A percentile compares a stretch with the other conserved stretches of the same genome.
Conservation (phyloP, 1,284 basidiomycete genomes). For the Ganoderma lingzhi region DNA sequence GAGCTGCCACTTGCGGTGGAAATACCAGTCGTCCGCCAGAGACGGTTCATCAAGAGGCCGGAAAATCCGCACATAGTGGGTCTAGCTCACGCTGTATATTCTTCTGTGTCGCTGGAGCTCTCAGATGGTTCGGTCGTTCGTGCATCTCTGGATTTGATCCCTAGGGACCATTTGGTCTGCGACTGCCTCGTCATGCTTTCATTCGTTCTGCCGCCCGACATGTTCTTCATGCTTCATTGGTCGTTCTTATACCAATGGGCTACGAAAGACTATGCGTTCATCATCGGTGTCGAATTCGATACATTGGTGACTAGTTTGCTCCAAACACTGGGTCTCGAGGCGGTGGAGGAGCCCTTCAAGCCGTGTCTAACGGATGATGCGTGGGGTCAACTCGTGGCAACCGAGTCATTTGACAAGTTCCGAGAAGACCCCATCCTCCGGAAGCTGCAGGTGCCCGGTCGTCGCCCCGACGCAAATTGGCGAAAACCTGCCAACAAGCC, state of each 20-base stretch:
- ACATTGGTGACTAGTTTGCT: constrained; percentile 62
- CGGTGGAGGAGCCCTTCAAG: constrained; percentile 3
- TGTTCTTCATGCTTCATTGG: constrained; percentile 64
- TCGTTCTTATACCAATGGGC: constrained; percentile 68
- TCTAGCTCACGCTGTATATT: constrained; percentile 37
- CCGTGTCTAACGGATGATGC: constrained; percentile 18
- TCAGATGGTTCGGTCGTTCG: constrained; percentile 34
- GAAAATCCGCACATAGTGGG: constrained; percentile 22
- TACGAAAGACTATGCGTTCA: constrained; percentile 46
- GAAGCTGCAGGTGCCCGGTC: constrained; percentile 50
- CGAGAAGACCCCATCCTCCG: constrained; percentile 66
- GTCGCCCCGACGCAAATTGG: constrained; percentile 5
- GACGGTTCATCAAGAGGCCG: constrained; percentile 9
- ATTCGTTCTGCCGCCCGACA: constrained; percentile 61
- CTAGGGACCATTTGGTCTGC: constrained; percentile 52
- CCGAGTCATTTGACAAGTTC: constrained; percentile 53
- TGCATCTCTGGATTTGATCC: constrained; percentile 38
- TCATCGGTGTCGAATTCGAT: constrained; percentile 61
- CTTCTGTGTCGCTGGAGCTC: constrained; percentile 38
- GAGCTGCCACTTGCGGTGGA: constrained; percentile 50
- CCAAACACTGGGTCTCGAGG: constrained; percentile 54
- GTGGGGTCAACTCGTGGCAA: constrained; percentile 48
- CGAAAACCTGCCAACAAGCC: constrained; percentile 37
- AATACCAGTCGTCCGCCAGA: constrained; percentile 8
- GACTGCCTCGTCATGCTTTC: constrained; percentile 71